A percentile compares a stretch with the other conserved stretches of the same genome.
Conservation (phyloP, 352 stramenopile species). For the Pythium angustatum region DNA sequence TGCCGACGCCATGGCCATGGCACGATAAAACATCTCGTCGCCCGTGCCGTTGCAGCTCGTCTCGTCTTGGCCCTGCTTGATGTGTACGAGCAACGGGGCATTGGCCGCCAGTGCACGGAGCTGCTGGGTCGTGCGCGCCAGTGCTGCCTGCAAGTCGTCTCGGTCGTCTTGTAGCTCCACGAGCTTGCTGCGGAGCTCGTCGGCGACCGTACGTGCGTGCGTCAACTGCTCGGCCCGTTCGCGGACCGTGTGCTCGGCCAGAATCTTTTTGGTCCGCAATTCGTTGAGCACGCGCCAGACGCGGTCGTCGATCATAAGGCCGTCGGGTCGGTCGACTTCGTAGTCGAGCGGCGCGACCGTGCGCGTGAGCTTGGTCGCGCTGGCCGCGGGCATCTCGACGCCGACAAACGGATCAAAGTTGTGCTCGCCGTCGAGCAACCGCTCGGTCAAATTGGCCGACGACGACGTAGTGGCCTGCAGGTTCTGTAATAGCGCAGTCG, state of each 20-base stretch:
- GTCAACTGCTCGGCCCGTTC: constrained; percentile 59
- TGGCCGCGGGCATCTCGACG: constrained; percentile 29
- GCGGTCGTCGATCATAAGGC: constrained; percentile 59
- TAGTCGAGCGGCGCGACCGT: constrained; percentile 73
- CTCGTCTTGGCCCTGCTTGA: constrained; percentile 93
- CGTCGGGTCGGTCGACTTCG: constrained; percentile 64
- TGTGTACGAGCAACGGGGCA: constrained; percentile 78
- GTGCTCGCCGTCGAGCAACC: constrained; percentile 38
- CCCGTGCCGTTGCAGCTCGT: constrained; percentile 41
- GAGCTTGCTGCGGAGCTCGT: constrained; percentile 52
- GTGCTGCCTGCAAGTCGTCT: too few relatives aligned
- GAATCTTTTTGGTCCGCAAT: constrained; percentile 65
- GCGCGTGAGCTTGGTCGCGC: constrained; percentile 13
- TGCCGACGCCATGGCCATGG: constrained; percentile 28
- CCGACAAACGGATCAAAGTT: constrained; percentile 78
- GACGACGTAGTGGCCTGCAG: constrained; percentile 30
- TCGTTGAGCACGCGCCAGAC: constrained; percentile 70
- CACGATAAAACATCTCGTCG: constrained; percentile 43
- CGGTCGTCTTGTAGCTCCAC: constrained; percentile 44
- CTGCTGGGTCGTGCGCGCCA: constrained; percentile 22
- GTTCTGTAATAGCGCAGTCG: constrained; percentile 35
- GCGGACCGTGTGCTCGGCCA: constrained; percentile 50
- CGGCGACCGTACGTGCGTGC: constrained; percentile 45
- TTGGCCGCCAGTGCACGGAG: constrained; percentile 53
- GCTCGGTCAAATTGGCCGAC: neutral